Conservation (phyloP, 805 yeast species). For the Kregervanrija fluxuum region DNA sequence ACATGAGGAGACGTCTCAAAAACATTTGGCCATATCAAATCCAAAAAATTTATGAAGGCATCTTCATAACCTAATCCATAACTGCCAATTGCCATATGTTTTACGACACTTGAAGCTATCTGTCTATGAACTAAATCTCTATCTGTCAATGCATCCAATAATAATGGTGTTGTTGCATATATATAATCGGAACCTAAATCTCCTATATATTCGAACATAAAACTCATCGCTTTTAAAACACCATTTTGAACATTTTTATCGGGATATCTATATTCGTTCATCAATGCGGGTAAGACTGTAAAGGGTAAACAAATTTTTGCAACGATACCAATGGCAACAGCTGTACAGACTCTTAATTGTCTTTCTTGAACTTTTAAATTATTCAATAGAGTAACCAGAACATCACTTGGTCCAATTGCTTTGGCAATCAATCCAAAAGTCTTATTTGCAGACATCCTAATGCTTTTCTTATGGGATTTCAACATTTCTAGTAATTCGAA, state of each 20-base stretch:
- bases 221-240: constrained; percentile 82
- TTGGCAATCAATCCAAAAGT: constrained; percentile 88
- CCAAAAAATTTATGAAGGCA: constrained; percentile 75
- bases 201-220: constrained; percentile 87
- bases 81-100: constrained; percentile 75
- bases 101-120: constrained; percentile 84
- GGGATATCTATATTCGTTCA: constrained; percentile 92
- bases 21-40: constrained; percentile 79
- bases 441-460: constrained; percentile 77
- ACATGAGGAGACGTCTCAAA: constrained; percentile 97
- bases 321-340: constrained; percentile 95
- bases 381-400: constrained; percentile 72
- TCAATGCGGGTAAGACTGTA: constrained; percentile 86
- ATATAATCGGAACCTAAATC: constrained; percentile 75
- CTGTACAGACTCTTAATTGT: constrained; percentile 92
- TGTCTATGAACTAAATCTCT: constrained; percentile 91
- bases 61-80: constrained; percentile 71
- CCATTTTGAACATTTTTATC: constrained; percentile 94
- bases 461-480: constrained; percentile 68
- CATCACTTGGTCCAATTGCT: constrained; percentile 95
- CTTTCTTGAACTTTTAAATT: constrained; percentile 91
- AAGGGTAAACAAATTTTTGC: constrained; percentile 92
- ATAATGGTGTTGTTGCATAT: constrained; percentile 66
- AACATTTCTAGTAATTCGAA: constrained; percentile 85
- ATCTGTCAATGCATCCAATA: constrained; percentile 87